Conservation (phyloP, 805 yeast species). For the Ogataea dorogensis region DNA sequence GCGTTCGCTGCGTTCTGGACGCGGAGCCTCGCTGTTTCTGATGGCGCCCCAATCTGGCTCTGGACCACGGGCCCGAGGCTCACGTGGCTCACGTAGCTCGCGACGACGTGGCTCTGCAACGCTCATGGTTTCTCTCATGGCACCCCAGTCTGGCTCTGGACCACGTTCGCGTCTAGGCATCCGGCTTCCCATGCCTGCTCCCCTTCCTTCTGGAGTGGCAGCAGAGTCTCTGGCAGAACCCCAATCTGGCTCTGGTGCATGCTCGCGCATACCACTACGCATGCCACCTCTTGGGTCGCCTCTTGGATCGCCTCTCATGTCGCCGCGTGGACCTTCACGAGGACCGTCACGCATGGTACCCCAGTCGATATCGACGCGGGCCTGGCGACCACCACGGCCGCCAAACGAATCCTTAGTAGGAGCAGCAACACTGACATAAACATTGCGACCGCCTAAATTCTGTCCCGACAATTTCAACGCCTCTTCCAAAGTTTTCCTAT, state of each 20-base stretch:
- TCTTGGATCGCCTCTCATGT: constrained; percentile 1
- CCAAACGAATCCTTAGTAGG: constrained; percentile 43
- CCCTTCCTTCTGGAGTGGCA: constrained; percentile 22
- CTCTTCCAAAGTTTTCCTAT: constrained; percentile 47
- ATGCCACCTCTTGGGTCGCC: constrained; percentile 26
- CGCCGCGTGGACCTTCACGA: constrained; percentile 22
- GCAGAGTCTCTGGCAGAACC: constrained; percentile 33
- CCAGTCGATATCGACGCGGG: constrained; percentile 56
- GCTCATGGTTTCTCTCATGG: constrained; percentile 36
- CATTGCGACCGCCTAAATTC: constrained; percentile 48
- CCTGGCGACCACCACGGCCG: constrained; percentile 24
- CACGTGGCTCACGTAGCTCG: constrained; percentile 31
- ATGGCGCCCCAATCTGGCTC: constrained; percentile 59
- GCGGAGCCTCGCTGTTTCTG: constrained; percentile 33
- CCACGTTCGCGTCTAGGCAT: constrained; percentile 20
- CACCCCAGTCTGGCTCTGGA: constrained; percentile 47
- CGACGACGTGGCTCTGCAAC: constrained; percentile 24
- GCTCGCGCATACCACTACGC: constrained; percentile 21
- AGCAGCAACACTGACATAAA: constrained; percentile 58
- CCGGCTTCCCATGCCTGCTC: constrained; percentile 33
- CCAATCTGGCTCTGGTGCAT: constrained; percentile 51
- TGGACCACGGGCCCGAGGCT: constrained; percentile 49
- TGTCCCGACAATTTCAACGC: constrained; percentile 46
- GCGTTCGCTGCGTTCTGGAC: constrained; percentile 22
- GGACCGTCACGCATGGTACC: constrained; percentile 42